Conservation (phyloP, 305 asterid genomes). For the Fraxinus sp. region DNA sequence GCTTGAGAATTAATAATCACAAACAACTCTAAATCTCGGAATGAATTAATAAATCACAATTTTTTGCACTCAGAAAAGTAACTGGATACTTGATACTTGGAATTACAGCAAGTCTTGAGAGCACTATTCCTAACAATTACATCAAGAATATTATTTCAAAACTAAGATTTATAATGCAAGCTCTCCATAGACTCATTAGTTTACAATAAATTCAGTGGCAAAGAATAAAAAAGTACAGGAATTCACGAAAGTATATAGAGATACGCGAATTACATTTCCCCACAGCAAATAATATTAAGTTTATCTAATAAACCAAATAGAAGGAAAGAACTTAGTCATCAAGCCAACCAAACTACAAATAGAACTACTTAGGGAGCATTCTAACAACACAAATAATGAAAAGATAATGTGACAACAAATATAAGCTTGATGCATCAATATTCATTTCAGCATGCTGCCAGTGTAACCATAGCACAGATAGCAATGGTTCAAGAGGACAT, state of each 20-base stretch:
- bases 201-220: background rate
- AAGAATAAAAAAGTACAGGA: background rate
- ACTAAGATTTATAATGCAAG: background rate
- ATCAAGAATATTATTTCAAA: background rate
- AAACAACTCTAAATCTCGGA: background rate
- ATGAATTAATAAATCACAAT: background rate
- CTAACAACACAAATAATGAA: background rate
- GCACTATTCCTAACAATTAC: background rate
- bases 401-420: background rate
- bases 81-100: background rate
- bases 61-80: background rate
- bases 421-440: background rate
- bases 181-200: background rate
- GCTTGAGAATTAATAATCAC: background rate
- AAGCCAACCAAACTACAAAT: background rate
- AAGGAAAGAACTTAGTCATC: background rate
- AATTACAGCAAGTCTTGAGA: background rate
- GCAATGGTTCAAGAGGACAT: background rate
- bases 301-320: background rate
- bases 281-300: background rate
- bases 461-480: background rate
- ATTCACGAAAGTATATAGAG: background rate
- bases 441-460: slow-evolving; percentile 11
- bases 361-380: background rate
- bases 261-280: background rate